A percentile compares a stretch with the other conserved stretches of the same genome.
These are phyloP conservation scores for Volvox carteri DNA, from an alignment of 163 green algal genomes.

Conservation along the genomic window DNA sequence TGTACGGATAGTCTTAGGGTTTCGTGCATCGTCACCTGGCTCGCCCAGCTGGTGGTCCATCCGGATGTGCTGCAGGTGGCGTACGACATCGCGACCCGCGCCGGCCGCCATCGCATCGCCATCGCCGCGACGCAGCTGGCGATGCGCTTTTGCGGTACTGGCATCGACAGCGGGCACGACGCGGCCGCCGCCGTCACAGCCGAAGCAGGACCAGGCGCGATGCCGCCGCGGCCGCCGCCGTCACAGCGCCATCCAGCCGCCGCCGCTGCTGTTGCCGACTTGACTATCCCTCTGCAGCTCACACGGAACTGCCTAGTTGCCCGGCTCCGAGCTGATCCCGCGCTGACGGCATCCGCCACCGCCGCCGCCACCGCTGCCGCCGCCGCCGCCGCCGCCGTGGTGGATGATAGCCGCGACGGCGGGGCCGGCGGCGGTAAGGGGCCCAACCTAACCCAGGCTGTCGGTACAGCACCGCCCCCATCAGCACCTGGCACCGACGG, in stretches of 20 bases:
- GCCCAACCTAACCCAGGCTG: too few relatives aligned
- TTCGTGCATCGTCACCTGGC: too few relatives aligned
- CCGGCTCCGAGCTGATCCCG: not conserved
- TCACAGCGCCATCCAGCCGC: not conserved
- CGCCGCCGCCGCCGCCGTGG: not conserved
- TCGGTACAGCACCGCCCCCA: too few relatives aligned
- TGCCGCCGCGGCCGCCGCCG: not conserved
- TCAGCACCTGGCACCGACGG: not conserved
- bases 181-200: too few relatives aligned
- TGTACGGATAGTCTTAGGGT: too few relatives aligned
- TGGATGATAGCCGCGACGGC: too few relatives aligned
- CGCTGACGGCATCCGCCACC: not conserved
- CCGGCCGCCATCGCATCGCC: slow-evolving; percentile 9
- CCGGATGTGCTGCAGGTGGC: slow-evolving; percentile 11
- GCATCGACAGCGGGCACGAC: not conserved
- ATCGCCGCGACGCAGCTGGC: slow-evolving; percentile 16
- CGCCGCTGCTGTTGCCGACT: not conserved
- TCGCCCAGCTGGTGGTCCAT: too few relatives aligned
- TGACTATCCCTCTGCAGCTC: not conserved
- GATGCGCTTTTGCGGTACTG: not conserved
- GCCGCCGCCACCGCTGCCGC: not conserved
- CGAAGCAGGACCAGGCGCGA: not conserved
- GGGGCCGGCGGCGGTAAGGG: too few relatives aligned
- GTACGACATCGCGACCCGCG: slow-evolving; percentile 40
- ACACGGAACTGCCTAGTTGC: slow-evolving; percentile 6